Evolutionary conservation across 2,329 filamentous ascomycete genomes (phyloP).

Genomic region (Fusarium brevicatenulatum): DNA sequence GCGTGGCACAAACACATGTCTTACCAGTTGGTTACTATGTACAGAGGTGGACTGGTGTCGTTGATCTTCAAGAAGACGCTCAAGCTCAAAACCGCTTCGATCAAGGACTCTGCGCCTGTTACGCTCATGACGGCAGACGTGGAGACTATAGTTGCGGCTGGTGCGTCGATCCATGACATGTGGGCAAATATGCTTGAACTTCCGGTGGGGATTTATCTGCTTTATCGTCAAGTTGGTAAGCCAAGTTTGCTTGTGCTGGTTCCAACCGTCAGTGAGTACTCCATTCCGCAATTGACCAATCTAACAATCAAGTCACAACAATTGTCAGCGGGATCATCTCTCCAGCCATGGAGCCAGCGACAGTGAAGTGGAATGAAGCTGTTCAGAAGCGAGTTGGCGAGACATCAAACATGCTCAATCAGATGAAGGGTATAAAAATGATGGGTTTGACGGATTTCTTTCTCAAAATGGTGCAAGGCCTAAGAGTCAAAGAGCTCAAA

Average conservation of each 20-base stretch:
- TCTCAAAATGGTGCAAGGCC: constrained; percentile 46
- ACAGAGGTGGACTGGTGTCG: constrained; percentile 51
- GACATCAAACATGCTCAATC: constrained; percentile 52
- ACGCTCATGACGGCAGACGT: constrained; percentile 61
- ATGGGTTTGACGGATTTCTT: constrained; percentile 53
- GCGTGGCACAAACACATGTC: constrained; percentile 49
- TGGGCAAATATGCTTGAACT: constrained; percentile 54
- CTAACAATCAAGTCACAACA: constrained; percentile 30
- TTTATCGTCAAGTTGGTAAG: constrained; percentile 49
- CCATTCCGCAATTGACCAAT: accelerated
- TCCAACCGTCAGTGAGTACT: constrained; percentile 40
- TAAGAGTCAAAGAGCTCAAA: constrained; percentile 52
- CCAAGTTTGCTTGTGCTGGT: constrained; percentile 45
- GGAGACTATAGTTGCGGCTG: constrained; percentile 46
- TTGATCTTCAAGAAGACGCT: constrained; percentile 62
- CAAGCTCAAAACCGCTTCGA: constrained; percentile 42
- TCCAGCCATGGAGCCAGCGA: constrained; percentile 47
- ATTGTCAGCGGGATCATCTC: constrained; percentile 36
- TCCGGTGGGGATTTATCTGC: constrained; percentile 50
- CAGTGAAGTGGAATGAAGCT: constrained; percentile 51
- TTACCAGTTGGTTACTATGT: constrained; percentile 50
- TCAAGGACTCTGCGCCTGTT: constrained; percentile 52
- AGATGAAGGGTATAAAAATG: constrained; percentile 59
- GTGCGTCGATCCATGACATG: constrained; percentile 48
- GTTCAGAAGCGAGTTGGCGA: constrained; percentile 54